Conservation (phyloP, 2,329 filamentous ascomycete genomes). For the Periconia sp. region DNA sequence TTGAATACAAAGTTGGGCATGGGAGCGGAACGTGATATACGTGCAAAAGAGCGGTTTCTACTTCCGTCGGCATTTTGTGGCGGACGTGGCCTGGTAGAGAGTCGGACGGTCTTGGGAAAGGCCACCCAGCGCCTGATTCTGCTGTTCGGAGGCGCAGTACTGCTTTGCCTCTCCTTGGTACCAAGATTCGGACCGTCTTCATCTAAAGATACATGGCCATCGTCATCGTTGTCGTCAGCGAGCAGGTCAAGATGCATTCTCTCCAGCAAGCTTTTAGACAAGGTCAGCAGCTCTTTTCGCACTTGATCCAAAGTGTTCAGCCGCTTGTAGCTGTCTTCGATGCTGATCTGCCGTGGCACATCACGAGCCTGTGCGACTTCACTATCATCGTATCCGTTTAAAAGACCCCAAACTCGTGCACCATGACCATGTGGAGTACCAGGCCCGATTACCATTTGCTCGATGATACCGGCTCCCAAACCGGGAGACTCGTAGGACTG, state of each 20-base stretch:
- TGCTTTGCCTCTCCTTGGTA: background rate
- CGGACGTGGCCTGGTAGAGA: slow-evolving; percentile 71
- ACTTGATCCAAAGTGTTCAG: slow-evolving; percentile 68
- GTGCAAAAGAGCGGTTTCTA: slow-evolving; percentile 62
- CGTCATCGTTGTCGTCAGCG: slow-evolving; percentile 49
- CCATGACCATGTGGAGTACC: slow-evolving; percentile 74
- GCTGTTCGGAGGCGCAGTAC: background rate
- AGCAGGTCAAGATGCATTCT: slow-evolving; percentile 79
- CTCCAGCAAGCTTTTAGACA: slow-evolving; percentile 70
- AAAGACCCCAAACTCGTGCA: slow-evolving; percentile 70
- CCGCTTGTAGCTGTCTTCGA: slow-evolving; percentile 86
- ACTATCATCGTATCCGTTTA: slow-evolving; percentile 77
- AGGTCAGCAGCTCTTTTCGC: slow-evolving; percentile 65
- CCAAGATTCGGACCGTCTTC: background rate
- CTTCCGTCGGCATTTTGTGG: slow-evolving; percentile 56
- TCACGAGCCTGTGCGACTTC: slow-evolving; percentile 72
- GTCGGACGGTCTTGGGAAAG: slow-evolving; percentile 75
- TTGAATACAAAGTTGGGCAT: slow-evolving; percentile 75
- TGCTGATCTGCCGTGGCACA: slow-evolving; percentile 85
- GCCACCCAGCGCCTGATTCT: slow-evolving; percentile 68
- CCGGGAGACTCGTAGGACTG: slow-evolving; percentile 46
- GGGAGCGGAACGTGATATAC: slow-evolving; percentile 74
- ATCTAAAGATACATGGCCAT: background rate
- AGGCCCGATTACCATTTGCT: slow-evolving; percentile 68
- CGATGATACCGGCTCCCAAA: slow-evolving; percentile 66